Evolutionary conservation across 202 grass and related monocot genomes (phyloP).

Genomic region (Alloteropsis angusta): DNA sequence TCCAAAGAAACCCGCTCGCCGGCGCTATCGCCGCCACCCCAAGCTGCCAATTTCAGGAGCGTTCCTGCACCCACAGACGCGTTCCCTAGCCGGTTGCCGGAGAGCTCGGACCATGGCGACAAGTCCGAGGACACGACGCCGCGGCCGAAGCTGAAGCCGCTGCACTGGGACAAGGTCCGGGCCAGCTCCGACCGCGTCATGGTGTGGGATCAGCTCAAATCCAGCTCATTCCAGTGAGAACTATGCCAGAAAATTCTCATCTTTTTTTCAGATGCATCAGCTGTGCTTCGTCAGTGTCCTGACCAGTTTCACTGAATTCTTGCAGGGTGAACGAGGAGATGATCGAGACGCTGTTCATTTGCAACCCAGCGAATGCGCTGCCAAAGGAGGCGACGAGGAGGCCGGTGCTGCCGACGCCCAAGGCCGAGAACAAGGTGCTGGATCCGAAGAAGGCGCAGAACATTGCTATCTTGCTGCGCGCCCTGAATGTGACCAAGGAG

Average conservation of each 20-base stretch:
- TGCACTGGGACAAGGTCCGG: constrained; percentile 96
- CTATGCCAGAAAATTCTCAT: neutral
- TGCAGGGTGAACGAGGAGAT: constrained; percentile 90
- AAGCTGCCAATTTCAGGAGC: constrained; percentile 27
- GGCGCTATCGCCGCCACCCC: constrained; percentile 38
- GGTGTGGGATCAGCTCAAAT: constrained; percentile 95
- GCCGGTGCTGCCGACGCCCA: constrained; percentile 23
- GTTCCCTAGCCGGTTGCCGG: constrained; percentile 25
- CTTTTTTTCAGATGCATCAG: neutral
- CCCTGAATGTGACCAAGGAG: constrained; percentile 73
- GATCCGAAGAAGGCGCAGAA: constrained; percentile 90
- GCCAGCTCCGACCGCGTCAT: constrained; percentile 80
- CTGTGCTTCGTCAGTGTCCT: constrained; percentile 7
- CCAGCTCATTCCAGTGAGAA: constrained; percentile 84
- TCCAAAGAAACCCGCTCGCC: constrained; percentile 41
- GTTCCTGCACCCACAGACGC: constrained; percentile 26
- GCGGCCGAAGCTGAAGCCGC: constrained; percentile 74
- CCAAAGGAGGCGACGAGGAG: constrained; percentile 30
- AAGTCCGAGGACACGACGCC: constrained; percentile 65
- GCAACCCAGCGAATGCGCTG: constrained; percentile 35
- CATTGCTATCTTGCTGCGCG: constrained; percentile 82
- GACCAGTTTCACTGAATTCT: neutral
- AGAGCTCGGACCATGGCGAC: constrained; percentile 30
- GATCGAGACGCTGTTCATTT: constrained; percentile 87
- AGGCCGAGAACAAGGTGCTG: constrained; percentile 54